phyloP scores from a whole-genome alignment of 2,329 filamentous ascomycete genomes.

The Incumbomyces lentus region DNA sequence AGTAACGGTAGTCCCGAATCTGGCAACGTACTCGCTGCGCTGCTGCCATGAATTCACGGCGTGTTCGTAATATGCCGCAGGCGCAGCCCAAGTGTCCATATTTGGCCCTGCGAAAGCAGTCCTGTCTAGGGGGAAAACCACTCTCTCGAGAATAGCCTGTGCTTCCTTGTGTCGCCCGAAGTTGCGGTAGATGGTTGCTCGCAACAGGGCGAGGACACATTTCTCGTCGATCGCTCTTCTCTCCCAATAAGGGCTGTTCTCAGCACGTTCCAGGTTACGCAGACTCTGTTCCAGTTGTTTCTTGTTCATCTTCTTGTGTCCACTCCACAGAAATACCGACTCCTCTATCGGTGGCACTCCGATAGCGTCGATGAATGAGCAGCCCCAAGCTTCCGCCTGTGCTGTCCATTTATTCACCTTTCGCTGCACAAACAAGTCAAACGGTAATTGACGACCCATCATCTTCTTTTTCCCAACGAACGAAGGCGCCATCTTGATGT shows the following conservation, averaged over 20 bases:
- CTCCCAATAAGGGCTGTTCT: constrained; percentile 38
- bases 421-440: constrained; percentile 73
- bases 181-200: constrained; percentile 55
- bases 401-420: constrained; percentile 86
- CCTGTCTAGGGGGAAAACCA: constrained; percentile 52
- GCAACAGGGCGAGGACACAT: constrained; percentile 56
- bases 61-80: constrained; percentile 77
- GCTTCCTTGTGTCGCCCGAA: constrained; percentile 56
- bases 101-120: constrained; percentile 41
- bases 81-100: constrained; percentile 52
- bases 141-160: constrained; percentile 48
- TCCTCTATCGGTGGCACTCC: constrained; percentile 74
- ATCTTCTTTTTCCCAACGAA: constrained; percentile 78
- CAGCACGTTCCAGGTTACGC: constrained; percentile 52
- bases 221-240: constrained; percentile 48
- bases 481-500: constrained; percentile 60
- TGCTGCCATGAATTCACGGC: constrained; percentile 72
- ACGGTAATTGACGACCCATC: constrained; percentile 79
- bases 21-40: constrained; percentile 28
- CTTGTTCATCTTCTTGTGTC: constrained; percentile 65
- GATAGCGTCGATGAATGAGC: constrained; percentile 67
- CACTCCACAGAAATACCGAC: constrained; percentile 92
- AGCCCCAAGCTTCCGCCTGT: constrained; percentile 54
- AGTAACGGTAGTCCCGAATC: constrained; percentile 22
- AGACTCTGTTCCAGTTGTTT: constrained; percentile 56